These are phyloP conservation scores for Lindgomyces ingoldianus DNA, from an alignment of 495 filamentous ascomycete species.

Conservation along the genomic window DNA sequence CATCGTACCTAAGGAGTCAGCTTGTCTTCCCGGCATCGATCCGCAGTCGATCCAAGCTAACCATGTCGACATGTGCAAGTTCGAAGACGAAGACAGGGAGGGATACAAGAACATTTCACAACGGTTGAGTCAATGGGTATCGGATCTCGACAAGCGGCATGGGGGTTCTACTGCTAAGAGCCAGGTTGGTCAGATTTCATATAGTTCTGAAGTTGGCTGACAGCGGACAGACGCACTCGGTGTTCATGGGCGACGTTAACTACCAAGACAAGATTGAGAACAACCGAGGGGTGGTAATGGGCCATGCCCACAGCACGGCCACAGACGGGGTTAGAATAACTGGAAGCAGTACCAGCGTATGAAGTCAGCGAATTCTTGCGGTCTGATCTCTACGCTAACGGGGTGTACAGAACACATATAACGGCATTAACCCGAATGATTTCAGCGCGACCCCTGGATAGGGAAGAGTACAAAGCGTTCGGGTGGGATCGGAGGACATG, in stretches of 20 bases:
- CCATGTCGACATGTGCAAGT: conserved; percentile 24
- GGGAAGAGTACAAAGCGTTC: conserved; percentile 6
- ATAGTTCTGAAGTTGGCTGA: conserved; percentile 14
- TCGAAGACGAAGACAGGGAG: conserved; percentile 12
- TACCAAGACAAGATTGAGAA: conserved; percentile 17
- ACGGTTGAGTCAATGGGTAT: conserved; percentile 19
- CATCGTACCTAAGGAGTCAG: conserved; percentile 14
- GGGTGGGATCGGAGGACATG: too few species aligned
- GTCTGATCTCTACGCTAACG: conserved; percentile 1
- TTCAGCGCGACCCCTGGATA: background rate
- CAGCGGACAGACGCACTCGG: conserved; percentile 12
- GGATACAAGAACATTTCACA: conserved; percentile 18
- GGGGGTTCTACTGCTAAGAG: background rate
- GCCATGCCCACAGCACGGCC: conserved; percentile 17
- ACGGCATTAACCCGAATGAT: conserved; percentile 13
- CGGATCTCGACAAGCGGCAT: conserved; percentile 10
- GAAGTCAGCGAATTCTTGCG: conserved; percentile 5
- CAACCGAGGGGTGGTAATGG: conserved; percentile 19
- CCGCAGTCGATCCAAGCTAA: conserved; percentile 14
- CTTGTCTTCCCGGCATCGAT: conserved; percentile 13
- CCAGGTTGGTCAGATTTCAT: conserved; percentile 10
- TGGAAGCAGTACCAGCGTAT: conserved; percentile 18
- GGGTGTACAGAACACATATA: conserved; percentile 13
- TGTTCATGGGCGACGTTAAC: conserved; percentile 15
- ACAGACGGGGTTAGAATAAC: conserved; percentile 22